Base-by-base conservation (phyloP, 768 basidiomycete genomes). In the Termitomyces sp. region DNA sequence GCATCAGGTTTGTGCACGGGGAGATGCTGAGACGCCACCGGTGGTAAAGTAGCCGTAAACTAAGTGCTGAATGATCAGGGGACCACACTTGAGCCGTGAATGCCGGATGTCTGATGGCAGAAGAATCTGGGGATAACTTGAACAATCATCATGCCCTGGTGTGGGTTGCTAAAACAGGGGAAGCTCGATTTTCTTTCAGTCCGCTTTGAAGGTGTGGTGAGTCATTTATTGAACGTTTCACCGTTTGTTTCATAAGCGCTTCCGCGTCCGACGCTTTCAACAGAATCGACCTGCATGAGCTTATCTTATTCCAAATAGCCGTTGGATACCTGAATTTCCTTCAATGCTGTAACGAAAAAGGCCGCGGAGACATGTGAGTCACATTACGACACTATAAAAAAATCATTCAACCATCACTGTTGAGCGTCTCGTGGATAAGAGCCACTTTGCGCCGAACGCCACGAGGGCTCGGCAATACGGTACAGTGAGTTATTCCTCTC, bases 1-100 rank as follows among this genome's bases (percentile, higher is more conserved):
- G 31, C 26, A 45, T 31, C 34, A 50, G 41, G 42, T 54, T 55
- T 28, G 37, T 39, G 18, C 37, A 37, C 18, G 16, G 36, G 42
- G 28, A 39, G 39, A 54, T 47, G 61, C 55, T 58, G 37, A 47
- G 28, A 54, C 51, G 61, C 58, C 61, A 62, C 56, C 59, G 62
- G 62, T 26, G 52, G 29, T 34, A 52, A 41, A 33, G 41, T 26
- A 39, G 53, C 62, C 59, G 59, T 55, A 33, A 37, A 33, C 20
- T 47, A 56, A 28, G 34, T 49, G 16, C 39, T 52, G 58, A 41
- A 47, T 48, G 24, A 36, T 49, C 16, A 36, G 44, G 46, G 41
- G 31, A 39, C 45, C 24, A 46, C 6, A 16, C 9, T 45, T 50
- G 13, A 16, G 31, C 61, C 58, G 58, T 34, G 46, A 59, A 61